phyloP scores from a whole-genome alignment of 2,329 filamentous ascomycete species.

The Pseudogymnoascus sp. region DNA sequence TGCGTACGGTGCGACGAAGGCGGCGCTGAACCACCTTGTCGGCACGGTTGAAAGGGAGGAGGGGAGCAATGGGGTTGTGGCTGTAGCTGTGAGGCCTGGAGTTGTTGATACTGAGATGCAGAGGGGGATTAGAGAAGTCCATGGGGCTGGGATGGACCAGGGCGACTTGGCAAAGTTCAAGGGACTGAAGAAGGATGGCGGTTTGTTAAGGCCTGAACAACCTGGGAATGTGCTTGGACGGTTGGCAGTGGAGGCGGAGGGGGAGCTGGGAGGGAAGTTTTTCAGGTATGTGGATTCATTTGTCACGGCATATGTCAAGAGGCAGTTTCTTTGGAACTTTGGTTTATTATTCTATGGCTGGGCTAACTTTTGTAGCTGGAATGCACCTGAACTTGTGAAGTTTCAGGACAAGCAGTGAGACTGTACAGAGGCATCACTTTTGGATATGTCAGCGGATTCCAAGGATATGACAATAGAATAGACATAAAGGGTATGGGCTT shows the following conservation, averaged over 20 bases:
- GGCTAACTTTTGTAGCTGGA: conserved; percentile 31
- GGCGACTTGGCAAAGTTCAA: conserved; percentile 57
- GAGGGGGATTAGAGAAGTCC: conserved; percentile 65
- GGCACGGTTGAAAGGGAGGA: conserved; percentile 69
- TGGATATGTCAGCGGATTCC: conserved; percentile 1
- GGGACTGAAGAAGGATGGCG: conserved; percentile 59
- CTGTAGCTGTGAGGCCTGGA: conserved; percentile 67
- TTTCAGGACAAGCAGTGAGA: conserved; percentile 11
- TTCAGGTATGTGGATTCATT: conserved; percentile 46
- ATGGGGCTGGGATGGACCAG: conserved; percentile 51
- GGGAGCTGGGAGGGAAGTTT: conserved; percentile 66
- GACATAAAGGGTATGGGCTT: conserved; percentile 36
- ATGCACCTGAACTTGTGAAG: conserved; percentile 12
- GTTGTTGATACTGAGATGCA: conserved; percentile 90
- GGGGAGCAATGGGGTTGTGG: conserved; percentile 52
- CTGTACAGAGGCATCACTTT: background rate
- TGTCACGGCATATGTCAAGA: background rate
- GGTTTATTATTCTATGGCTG: conserved; percentile 36
- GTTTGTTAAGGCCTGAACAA: conserved; percentile 71
- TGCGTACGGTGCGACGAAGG: conserved; percentile 75
- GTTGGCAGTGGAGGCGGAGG: conserved; percentile 57
- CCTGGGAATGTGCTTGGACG: conserved; percentile 80
- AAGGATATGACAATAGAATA: conserved; percentile 11
- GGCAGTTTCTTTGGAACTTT: background rate
- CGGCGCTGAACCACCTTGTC: conserved; percentile 72